Conservation (phyloP, 768 basidiomycete species). For the Xanthoconium stramineum region DNA sequence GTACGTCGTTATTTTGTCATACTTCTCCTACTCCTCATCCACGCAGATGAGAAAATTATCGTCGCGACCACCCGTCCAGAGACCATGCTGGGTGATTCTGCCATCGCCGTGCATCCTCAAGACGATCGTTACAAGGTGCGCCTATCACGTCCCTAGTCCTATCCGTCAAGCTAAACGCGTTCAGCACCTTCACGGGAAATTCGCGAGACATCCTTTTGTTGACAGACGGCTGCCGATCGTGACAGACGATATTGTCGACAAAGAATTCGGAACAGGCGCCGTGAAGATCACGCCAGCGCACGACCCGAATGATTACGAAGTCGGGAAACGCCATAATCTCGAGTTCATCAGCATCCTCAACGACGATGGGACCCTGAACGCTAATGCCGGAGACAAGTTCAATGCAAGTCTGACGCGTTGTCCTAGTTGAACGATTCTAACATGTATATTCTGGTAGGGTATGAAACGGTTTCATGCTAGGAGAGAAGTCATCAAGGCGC, state of each 20-base stretch:
- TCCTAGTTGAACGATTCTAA: background rate
- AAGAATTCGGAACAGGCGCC: constrained; percentile 95
- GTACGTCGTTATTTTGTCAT: constrained; percentile 35
- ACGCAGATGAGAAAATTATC: constrained; percentile 79
- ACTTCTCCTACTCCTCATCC: background rate
- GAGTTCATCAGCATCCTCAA: constrained; percentile 94
- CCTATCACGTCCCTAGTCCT: background rate
- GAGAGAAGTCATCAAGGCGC: constrained; percentile 72
- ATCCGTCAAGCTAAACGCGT: background rate
- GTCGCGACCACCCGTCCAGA: constrained; percentile 98
- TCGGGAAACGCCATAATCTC: constrained; percentile 81
- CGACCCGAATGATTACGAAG: constrained; percentile 96
- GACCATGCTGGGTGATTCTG: constrained; percentile 98
- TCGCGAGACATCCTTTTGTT: constrained; percentile 85
- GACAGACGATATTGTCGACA: constrained; percentile 85
- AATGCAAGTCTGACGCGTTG: constrained; percentile 40
- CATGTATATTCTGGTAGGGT: constrained; percentile 47
- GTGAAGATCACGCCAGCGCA: constrained; percentile 99
- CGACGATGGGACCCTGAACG: constrained; percentile 95
- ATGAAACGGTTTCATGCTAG: constrained; percentile 97
- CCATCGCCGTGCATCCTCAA: constrained; percentile 93
- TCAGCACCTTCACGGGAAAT: constrained; percentile 92
- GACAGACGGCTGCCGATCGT: constrained; percentile 85
- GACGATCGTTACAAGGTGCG: constrained; percentile 81
- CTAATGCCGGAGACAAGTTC: constrained; percentile 79